phyloP scores from a whole-genome alignment of 176 grass and related monocot genomes.

The Bonia amplexicaulis region DNA sequence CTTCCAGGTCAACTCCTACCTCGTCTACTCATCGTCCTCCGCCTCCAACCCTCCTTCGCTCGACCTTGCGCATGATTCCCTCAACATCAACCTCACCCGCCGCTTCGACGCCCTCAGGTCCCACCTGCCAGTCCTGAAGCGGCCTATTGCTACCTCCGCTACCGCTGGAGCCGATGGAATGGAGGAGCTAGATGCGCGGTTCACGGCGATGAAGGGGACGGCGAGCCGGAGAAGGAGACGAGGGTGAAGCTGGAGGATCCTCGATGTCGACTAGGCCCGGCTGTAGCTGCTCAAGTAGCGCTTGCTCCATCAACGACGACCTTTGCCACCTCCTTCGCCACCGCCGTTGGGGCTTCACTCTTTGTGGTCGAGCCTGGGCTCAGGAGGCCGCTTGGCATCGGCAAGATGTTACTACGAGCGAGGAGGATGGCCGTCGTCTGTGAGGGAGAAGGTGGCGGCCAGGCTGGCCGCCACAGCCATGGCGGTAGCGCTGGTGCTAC shows the following conservation, averaged over 20 bases:
- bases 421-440: background rate
- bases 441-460: conserved; percentile 17
- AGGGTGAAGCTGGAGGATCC: too few relatives aligned
- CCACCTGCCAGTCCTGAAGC: too few relatives aligned
- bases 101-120: too few relatives aligned
- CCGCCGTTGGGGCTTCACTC: background rate
- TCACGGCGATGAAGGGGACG: fast-evolving
- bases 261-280: too few relatives aligned
- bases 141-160: too few relatives aligned
- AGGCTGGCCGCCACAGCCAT: conserved; percentile 13
- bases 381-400: background rate
- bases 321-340: background rate
- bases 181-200: too few relatives aligned
- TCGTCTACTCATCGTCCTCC: too few relatives aligned
- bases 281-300: too few relatives aligned
- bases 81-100: fast-evolving
- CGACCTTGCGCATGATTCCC: too few relatives aligned
- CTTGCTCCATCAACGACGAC: too few relatives aligned
- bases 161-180: fast-evolving
- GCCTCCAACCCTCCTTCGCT: too few relatives aligned
- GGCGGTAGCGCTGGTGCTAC: conserved; percentile 26
- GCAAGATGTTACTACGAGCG: background rate
- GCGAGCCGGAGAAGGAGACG: fast-evolving
- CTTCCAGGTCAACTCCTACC: too few relatives aligned
- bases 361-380: background rate